These are phyloP conservation scores for Dactylellina drechsleri DNA, from an alignment of 2,329 filamentous ascomycete species.

Conservation along the genomic window DNA sequence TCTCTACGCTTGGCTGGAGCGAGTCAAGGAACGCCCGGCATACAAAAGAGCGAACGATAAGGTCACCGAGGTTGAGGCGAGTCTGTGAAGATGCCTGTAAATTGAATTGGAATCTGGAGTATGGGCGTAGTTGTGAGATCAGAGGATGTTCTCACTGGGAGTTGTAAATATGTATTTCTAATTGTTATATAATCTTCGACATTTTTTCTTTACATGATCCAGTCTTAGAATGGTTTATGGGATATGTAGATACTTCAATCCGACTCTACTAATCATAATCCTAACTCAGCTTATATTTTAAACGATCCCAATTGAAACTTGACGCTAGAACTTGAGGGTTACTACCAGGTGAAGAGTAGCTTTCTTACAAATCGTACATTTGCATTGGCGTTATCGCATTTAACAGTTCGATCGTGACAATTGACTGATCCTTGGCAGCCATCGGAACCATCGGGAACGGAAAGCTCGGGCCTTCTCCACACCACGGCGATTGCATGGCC, in stretches of 20 bases:
- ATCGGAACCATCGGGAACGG: conserved; percentile 45
- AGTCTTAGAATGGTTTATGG: no score
- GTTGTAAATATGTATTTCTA: neutral
- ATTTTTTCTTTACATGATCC: no score
- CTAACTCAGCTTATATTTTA: no score
- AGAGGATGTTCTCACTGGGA: no score
- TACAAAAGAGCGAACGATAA: conserved; percentile 55
- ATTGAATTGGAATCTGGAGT: neutral
- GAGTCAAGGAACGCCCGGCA: conserved; percentile 55
- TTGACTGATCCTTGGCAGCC: conserved; percentile 13
- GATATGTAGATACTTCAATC: no score
- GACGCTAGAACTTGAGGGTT: no score
- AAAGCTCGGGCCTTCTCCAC: conserved; percentile 23
- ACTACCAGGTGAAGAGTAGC: no score
- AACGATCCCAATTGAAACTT: no score
- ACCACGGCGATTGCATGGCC: neutral
- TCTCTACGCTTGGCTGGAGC: conserved; percentile 56
- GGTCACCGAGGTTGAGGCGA: conserved; percentile 26
- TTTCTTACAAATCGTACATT: no score
- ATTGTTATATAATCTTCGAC: no score
- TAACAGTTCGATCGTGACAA: neutral
- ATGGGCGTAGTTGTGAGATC: neutral
- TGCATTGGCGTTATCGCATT: neutral
- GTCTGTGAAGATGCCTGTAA: conserved; percentile 9
- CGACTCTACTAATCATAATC: no score